Base-by-base conservation (phyloP, 345 rosid species). In the Brassica nigra region DNA sequence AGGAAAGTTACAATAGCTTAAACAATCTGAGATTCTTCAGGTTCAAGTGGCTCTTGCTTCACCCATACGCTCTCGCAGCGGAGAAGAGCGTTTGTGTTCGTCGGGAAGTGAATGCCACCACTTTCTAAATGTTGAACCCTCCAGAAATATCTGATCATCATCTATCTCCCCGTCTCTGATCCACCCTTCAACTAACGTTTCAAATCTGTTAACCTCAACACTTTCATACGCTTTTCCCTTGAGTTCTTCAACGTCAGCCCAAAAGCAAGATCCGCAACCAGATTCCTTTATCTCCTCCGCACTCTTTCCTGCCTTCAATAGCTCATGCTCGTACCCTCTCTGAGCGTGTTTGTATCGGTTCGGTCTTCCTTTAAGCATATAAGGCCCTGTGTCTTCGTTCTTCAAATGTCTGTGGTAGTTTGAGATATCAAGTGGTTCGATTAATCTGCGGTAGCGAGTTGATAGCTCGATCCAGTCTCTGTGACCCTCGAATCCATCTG, bases 221-320 rank as follows among this genome's bases (percentile, higher is more conserved):
- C 59, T 68, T 61, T 71, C 70, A 10, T 80, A 80, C 2, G 15
- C 15, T 4, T 77, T 73, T 76, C 59, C 71, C 33, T 29, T 39
- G 8, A 91, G 92, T 77, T 94, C 97, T 86, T 94, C 98, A 1
- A 90, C 87, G 78, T 88, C 87, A 0, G 94, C 97, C 98, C 96
- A 89, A 37, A 94, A 81, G 76, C 88, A 83, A 12, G 97, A 94
- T 30, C 94, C 31, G 14, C 70, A 34, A 68, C 9, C 0, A 78
- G 83, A 44, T n/a, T 18, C 54, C 5, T 62, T 18, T 14, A 16
- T 37, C 71, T 65, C 69, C 23, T 63, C 23, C n/a, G 67, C 39
- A 63, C 23, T n/a, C 42, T 4, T 36, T 15, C 69, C 69, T 18
- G 0, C 52, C 85, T 66, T 68, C 27, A 80, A 59, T 8, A 12